These are phyloP conservation scores for Lactarius vividus DNA, from an alignment of 768 basidiomycete species.

Conservation along the genomic window DNA sequence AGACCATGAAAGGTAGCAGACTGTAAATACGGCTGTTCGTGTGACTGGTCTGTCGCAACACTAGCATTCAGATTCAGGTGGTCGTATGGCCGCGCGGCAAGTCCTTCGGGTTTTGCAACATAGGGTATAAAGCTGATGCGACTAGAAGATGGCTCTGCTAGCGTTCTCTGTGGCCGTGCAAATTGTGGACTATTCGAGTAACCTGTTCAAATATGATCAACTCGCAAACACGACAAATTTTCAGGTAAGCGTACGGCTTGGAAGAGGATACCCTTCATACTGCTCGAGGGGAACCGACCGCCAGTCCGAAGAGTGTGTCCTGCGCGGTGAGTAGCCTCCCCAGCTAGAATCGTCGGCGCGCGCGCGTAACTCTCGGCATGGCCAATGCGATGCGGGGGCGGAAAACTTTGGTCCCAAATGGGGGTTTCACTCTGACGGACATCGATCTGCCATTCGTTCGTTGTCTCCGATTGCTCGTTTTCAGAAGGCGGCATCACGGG, in stretches of 20 bases:
- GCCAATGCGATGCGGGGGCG: constrained; percentile 16
- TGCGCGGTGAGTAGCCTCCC: constrained; percentile 4
- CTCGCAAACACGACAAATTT: too few relatives aligned
- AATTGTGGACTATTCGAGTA: constrained; percentile 3
- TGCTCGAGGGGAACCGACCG: constrained; percentile 9
- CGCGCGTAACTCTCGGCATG: constrained; percentile 29
- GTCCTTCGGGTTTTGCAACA: constrained; percentile 12
- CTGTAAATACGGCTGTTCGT: constrained; percentile 12
- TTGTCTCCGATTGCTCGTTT: constrained; percentile 1
- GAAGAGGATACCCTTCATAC: neutral
- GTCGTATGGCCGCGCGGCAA: constrained; percentile 4
- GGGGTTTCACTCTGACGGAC: constrained; percentile 13
- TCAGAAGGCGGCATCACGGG: neutral
- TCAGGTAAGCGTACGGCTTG: constrained; percentile 10
- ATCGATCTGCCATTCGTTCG: constrained; percentile 13
- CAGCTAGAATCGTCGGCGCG: constrained; percentile 20
- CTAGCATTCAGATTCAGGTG: neutral
- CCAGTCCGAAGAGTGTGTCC: constrained; percentile 18
- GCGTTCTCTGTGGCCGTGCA: constrained; percentile 13
- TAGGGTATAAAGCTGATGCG: constrained; percentile 20
- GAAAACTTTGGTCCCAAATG: constrained; percentile 15
- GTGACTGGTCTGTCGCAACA: neutral
- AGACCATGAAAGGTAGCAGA: neutral
- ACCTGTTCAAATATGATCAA: constrained; percentile 10
- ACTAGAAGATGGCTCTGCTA: constrained; percentile 21